Evolutionary conservation across 164 flowering plant genomes (phyloP).

Genomic region (Liquidambar formosana): DNA sequence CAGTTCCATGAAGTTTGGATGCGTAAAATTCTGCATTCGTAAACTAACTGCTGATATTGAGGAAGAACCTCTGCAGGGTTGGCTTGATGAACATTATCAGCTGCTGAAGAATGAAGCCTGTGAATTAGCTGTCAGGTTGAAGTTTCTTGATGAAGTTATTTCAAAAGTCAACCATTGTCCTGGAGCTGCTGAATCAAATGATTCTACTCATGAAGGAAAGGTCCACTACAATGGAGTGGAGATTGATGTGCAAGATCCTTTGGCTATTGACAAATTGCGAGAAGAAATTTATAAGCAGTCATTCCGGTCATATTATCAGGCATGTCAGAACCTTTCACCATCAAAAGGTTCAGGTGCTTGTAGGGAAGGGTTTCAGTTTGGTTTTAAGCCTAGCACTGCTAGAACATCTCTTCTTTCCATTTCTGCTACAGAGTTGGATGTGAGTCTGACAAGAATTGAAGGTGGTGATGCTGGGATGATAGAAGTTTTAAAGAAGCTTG

Average conservation of each 20-base stretch:
- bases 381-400: constrained; percentile 73
- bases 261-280: constrained; percentile 47
- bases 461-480: constrained; percentile 95
- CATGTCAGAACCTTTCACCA: constrained; percentile 63
- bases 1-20: constrained; percentile 63
- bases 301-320: constrained; percentile 81
- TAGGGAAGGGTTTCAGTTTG: constrained; percentile 81
- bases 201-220: constrained; percentile 42
- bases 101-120: constrained; percentile 82
- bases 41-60: constrained; percentile 87
- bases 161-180: constrained; percentile 37
- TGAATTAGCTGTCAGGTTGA: constrained; percentile 87
- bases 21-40: constrained; percentile 75
- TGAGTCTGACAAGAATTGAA: constrained; percentile 74
- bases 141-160: constrained; percentile 72
- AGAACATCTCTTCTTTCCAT: constrained; percentile 84
- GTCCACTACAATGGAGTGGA: constrained; percentile 57
- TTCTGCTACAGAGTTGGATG: constrained; percentile 72
- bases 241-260: constrained; percentile 67
- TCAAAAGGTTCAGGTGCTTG: constrained; percentile 96
- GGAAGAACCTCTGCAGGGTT: constrained; percentile 98
- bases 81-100: constrained; percentile 97
- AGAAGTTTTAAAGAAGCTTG: constrained; percentile 80
- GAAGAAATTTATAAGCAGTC: constrained; percentile 79
- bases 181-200: constrained; percentile 50